Base-by-base conservation (phyloP, 768 basidiomycete genomes). In the Phlegmacium glaucopus region DNA sequence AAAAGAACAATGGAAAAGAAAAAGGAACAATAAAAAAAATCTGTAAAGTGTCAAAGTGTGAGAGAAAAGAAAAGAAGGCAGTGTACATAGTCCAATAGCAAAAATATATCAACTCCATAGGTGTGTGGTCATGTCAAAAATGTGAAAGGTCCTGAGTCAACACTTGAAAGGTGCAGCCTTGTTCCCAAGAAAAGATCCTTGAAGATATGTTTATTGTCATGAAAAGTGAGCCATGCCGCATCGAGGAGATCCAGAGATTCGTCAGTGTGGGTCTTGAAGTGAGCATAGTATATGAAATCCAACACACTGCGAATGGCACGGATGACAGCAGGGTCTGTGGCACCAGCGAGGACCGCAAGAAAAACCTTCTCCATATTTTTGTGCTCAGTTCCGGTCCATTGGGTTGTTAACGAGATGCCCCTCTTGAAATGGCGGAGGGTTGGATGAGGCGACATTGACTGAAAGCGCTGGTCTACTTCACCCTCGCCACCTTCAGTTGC, bases 381-480 rank as follows among this genome's bases (percentile, higher is more conserved):
- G 45, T 69, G 61, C 53, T 79, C 72, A 0, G 54, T 63, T 2
- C 75, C 75, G 0, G 74, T 74, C 70, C 69, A 72, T 47, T 76
- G 72, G 6, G 68, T 60, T 1, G 71, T 54, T 0, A 51, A 27
- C 0, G 67, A 71, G 15, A 79, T 73, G 0, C 75, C 75, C 7
- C 67, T 69, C 28, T 62, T 63, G 62, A 78, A 76, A 39, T 72
- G 67, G 0, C 68, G 67, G 1, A 75, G 53, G 0, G 44, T 45
- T 1, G 53, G 51, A 48, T 55, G 46, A 2, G 13, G 27, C 2
- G 52, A 39, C 55, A 57, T 57, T 0, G 51, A 16, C 9, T 25
- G 17, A 26, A 52, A 60, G 0, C 50, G 48, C 17, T 17, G 46
- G 28, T 57, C 56, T 0, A 51, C 32, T 1, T 34, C 18, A 6